These are phyloP conservation scores for Tagetes erecta DNA, from an alignment of 129 eudicot species.

Conservation along the genomic window DNA sequence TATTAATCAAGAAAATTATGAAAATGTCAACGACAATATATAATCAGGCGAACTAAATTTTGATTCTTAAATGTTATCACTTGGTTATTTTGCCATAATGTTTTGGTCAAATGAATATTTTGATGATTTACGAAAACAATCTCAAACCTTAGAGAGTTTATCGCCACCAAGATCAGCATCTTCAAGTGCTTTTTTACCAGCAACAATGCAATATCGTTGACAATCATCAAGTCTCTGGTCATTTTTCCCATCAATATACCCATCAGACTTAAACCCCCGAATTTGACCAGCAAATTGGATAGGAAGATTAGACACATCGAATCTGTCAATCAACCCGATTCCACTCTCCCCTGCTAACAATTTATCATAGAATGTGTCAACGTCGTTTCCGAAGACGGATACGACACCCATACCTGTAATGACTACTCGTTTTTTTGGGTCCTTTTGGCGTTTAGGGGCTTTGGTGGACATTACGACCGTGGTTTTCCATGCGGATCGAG, in stretches of 20 bases:
- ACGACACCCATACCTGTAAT: conserved; percentile 93
- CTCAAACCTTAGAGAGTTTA: conserved; percentile 48
- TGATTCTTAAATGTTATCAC: too few species aligned
- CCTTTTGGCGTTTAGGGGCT: conserved; percentile 71
- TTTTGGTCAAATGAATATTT: too few species aligned
- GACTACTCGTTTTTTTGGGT: conserved; percentile 87
- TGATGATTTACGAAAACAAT: neutral
- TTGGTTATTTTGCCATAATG: too few species aligned
- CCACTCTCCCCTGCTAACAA: conserved; percentile 80
- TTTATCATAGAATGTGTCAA: conserved; percentile 68
- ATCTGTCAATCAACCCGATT: conserved; percentile 66
- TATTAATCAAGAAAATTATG: too few species aligned
- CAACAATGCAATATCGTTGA: conserved; percentile 74
- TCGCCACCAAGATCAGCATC: conserved; percentile 75
- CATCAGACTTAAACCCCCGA: conserved; percentile 70
- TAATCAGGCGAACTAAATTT: too few species aligned
- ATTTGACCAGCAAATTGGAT: conserved; percentile 92
- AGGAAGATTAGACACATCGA: conserved; percentile 84
- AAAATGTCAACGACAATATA: too few species aligned
- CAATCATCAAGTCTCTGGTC: conserved; percentile 85
- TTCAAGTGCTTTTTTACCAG: conserved; percentile 86
- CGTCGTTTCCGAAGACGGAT: conserved; percentile 89
- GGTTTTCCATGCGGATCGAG: conserved; percentile 27
- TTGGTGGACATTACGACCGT: conserved; percentile 22
- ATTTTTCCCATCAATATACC: conserved; percentile 86